Percentiles rank a stretch among this genome's conserved stretches.
These are phyloP conservation scores for Gaeumannomyces tritici DNA, from an alignment of 2,329 filamentous ascomycete species.

Conservation along the genomic window DNA sequence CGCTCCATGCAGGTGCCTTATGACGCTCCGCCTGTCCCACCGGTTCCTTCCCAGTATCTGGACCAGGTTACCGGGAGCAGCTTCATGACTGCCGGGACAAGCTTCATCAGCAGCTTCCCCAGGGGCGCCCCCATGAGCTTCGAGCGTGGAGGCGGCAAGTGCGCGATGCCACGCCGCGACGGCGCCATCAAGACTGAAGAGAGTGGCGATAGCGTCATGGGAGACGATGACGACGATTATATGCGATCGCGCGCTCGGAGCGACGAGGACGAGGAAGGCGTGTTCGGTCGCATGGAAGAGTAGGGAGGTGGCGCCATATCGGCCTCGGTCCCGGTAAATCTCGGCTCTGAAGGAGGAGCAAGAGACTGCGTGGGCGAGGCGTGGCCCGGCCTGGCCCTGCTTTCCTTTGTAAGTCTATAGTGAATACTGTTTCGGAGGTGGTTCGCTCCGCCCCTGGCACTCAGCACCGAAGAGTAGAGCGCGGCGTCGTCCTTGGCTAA, in stretches of 20 bases:
- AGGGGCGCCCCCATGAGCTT: conserved; percentile 55
- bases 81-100: conserved; percentile 45
- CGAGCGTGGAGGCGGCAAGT: conserved; percentile 39
- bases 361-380: conserved; percentile 4
- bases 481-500: conserved; percentile 18
- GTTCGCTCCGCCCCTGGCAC: conserved; percentile 54
- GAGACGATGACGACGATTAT: conserved; percentile 60
- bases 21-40: conserved; percentile 80
- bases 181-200: conserved; percentile 59
- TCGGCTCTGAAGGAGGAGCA: background rate
- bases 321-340: background rate
- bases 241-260: conserved; percentile 52
- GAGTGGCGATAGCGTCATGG: conserved; percentile 50
- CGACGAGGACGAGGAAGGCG: conserved; percentile 88
- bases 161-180: conserved; percentile 30
- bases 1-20: conserved; percentile 51
- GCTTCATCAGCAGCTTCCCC: conserved; percentile 55
- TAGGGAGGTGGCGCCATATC: conserved; percentile 27
- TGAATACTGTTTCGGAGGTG: conserved; percentile 35
- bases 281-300: conserved; percentile 96
- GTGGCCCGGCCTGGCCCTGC: conserved; percentile 1
- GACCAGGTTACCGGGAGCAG: conserved; percentile 48
- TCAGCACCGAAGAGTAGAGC: conserved; percentile 59
- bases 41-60: conserved; percentile 72
- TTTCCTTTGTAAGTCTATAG: conserved; percentile 42